A percentile compares a stretch with the other conserved stretches of the same genome.
Evolutionary conservation across 2,329 filamentous ascomycete genomes (phyloP).

Genomic region (Cordyceps farinosa): DNA sequence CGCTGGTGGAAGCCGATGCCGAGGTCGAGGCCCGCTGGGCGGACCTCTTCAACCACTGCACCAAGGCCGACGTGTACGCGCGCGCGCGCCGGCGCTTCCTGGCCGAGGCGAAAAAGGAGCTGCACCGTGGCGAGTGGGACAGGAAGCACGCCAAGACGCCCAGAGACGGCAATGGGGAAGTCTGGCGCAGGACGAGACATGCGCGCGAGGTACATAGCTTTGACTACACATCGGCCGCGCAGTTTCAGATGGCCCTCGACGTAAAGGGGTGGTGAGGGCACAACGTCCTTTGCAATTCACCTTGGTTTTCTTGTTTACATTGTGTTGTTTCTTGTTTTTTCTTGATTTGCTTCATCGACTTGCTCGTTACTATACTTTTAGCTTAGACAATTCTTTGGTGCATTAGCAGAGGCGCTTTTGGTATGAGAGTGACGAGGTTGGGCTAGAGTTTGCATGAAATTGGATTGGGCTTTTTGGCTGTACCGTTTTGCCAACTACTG

Average conservation of each 20-base stretch:
- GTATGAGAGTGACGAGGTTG: no score
- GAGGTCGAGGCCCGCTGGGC: background rate
- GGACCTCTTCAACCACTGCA: slow-evolving; percentile 14
- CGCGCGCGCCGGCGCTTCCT: background rate
- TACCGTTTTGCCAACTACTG: no score
- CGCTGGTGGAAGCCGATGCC: slow-evolving; percentile 17
- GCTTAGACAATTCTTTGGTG: no score
- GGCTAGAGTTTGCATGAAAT: no score
- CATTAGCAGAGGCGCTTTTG: no score
- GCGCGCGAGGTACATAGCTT: background rate
- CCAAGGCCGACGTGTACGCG: slow-evolving; percentile 24
- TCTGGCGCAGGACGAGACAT: background rate
- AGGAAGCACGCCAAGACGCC: background rate
- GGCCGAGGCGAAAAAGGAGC: background rate
- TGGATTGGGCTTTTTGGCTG: no score
- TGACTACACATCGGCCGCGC: background rate
- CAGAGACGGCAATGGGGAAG: background rate
- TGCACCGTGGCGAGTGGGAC: background rate
- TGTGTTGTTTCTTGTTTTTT: no score
- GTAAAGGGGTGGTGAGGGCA: background rate
- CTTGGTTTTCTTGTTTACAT: no score
- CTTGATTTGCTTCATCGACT: no score
- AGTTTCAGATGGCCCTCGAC: background rate
- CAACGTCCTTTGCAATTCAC: no score
- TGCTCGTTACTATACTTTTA: no score